These are phyloP conservation scores for Aspergillus funiculosus DNA, from an alignment of 495 filamentous ascomycete genomes.

Conservation along the genomic window DNA sequence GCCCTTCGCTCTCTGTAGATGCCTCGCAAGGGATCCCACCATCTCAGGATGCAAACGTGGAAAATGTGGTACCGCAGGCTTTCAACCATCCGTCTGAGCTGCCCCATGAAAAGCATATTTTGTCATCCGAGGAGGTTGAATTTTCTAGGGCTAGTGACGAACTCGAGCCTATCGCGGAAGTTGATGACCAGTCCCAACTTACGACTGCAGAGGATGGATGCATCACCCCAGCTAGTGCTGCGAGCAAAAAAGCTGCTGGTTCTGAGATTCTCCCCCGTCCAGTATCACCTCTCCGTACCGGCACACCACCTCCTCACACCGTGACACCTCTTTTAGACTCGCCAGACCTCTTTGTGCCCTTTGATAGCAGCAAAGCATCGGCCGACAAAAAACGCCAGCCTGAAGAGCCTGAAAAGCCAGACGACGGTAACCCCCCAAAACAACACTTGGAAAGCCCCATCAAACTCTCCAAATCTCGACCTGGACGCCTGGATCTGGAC, in stretches of 20 bases:
- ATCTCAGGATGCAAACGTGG: too few relatives aligned
- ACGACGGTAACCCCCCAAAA: constrained; percentile 11
- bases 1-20: too few relatives aligned
- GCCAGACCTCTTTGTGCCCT: constrained; percentile 6
- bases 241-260: too few relatives aligned
- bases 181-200: not conserved
- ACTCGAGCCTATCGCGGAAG: constrained; percentile 1
- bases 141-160: not conserved
- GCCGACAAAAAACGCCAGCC: not conserved
- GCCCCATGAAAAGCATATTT: not conserved
- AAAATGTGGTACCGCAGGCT: not conserved
- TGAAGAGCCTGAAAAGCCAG: constrained; percentile 2
- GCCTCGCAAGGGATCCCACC: too few relatives aligned
- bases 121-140: not conserved
- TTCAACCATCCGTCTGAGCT: not conserved
- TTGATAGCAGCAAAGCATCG: not conserved
- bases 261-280: not conserved
- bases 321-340: constrained; percentile 1
- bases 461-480: constrained; percentile 32
- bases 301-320: not conserved
- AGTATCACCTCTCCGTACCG: not conserved
- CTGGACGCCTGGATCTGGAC: constrained; percentile 23
- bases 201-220: not conserved
- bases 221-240: not conserved
- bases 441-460: constrained; percentile 40